A percentile compares a stretch with the other conserved stretches of the same genome.
Conservation (phyloP, 768 basidiomycete species). For the Psilocybe cyanescens region DNA sequence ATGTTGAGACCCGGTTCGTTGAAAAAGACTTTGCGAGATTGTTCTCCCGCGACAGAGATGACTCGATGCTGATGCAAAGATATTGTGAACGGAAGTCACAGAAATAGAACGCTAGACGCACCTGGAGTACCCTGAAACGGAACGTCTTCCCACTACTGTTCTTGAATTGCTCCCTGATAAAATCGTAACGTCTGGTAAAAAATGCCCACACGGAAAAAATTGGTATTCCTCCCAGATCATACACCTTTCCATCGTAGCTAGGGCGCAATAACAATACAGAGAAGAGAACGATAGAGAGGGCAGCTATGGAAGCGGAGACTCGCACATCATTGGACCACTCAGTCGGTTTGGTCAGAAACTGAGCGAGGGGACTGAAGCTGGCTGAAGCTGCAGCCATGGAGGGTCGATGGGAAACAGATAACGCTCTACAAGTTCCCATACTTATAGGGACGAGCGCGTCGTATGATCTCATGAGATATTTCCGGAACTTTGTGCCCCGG, state of each 20-base stretch:
- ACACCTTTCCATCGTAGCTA: conserved; percentile 5
- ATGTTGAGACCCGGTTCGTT: conserved; percentile 30
- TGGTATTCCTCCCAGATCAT: conserved; percentile 26
- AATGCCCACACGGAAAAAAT: conserved; percentile 35
- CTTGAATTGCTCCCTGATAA: conserved; percentile 28
- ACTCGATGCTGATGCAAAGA: conserved; percentile 21
- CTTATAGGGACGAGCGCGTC: no score
- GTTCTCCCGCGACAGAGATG: conserved; percentile 19
- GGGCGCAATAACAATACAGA: conserved; percentile 1
- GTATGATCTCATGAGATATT: no score
- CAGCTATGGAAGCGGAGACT: neutral
- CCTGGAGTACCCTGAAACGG: conserved; percentile 33
- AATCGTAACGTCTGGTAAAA: conserved; percentile 32
- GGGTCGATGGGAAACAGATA: neutral
- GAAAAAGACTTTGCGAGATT: conserved; percentile 31
- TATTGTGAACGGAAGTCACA: no score
- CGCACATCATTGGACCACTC: conserved; percentile 1
- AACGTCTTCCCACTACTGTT: conserved; percentile 28
- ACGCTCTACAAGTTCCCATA: neutral
- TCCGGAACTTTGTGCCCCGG: no score
- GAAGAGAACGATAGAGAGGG: neutral
- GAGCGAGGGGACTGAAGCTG: conserved; percentile 11
- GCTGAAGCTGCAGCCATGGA: conserved; percentile 3
- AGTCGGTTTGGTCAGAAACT: conserved; percentile 2
- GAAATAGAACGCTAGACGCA: conserved; percentile 7